Percentiles rank a stretch among this genome's conserved stretches.
phyloP scores from a whole-genome alignment of 257 asterid species.

The Rauvolfia tetraphylla region DNA sequence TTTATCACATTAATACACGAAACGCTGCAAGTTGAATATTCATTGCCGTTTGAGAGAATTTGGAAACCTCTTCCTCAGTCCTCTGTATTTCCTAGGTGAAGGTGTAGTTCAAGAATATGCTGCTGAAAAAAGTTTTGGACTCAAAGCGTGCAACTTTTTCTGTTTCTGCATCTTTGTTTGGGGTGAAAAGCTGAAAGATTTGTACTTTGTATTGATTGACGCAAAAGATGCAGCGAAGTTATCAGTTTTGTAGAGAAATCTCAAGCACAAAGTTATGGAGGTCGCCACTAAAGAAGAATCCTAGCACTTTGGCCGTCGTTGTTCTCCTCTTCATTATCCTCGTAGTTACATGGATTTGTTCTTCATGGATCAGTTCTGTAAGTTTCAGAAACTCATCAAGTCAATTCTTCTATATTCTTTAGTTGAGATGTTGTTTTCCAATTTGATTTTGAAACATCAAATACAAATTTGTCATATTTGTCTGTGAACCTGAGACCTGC shows the following conservation, averaged over 20 bases:
- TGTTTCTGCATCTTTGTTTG: neutral
- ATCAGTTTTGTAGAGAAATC: neutral
- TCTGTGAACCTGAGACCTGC: too few relatives aligned
- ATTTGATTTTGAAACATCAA: neutral
- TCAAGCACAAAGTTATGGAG: neutral
- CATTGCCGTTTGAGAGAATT: neutral
- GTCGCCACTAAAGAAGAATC: slow-evolving; percentile 12
- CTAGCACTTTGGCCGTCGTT: neutral
- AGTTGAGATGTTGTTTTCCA: neutral
- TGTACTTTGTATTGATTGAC: neutral
- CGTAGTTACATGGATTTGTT: slow-evolving; percentile 10
- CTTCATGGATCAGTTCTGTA: slow-evolving; percentile 20
- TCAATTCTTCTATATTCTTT: neutral
- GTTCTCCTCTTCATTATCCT: slow-evolving; percentile 9
- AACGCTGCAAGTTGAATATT: neutral
- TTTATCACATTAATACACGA: neutral
- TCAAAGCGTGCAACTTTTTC: neutral
- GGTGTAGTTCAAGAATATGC: neutral
- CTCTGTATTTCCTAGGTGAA: too few relatives aligned
- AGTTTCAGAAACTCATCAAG: neutral
- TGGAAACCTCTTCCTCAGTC: neutral
- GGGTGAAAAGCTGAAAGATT: neutral
- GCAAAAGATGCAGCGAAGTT: neutral
- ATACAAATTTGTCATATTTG: too few relatives aligned
- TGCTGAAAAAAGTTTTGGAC: too few relatives aligned